Evolutionary conservation across 164 flowering plant species (phyloP).

Genomic region (Annona squamosa): DNA sequence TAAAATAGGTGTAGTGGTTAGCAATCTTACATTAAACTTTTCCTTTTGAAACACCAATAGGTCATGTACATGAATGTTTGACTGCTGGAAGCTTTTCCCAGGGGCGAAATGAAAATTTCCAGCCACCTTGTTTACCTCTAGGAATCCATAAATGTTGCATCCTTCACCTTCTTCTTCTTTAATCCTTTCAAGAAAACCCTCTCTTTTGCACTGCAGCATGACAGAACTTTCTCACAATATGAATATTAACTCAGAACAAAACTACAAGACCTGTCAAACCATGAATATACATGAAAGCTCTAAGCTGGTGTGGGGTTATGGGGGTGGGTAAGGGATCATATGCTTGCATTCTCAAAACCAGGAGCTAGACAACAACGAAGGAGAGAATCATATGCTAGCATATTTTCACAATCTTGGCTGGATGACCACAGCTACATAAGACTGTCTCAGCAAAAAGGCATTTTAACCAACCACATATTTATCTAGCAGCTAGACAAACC

Average conservation of each 20-base stretch:
- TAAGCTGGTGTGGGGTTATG: neutral
- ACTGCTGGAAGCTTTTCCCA: constrained; percentile 63
- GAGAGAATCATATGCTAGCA: neutral
- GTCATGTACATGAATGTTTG: constrained; percentile 39
- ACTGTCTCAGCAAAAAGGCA: too few relatives aligned
- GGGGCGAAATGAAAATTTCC: constrained; percentile 69
- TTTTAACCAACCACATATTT: too few relatives aligned
- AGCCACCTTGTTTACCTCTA: constrained; percentile 73
- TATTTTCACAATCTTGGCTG: neutral
- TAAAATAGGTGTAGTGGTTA: neutral
- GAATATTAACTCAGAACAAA: neutral
- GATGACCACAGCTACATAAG: too few relatives aligned
- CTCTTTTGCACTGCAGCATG: constrained; percentile 57
- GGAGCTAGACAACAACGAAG: neutral
- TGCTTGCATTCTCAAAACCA: neutral
- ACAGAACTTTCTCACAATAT: neutral
- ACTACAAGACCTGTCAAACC: neutral
- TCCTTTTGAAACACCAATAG: constrained; percentile 44
- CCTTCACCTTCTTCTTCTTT: constrained; percentile 83
- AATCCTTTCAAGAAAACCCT: constrained; percentile 57
- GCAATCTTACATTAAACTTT: constrained; percentile 42
- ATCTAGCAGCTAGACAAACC: too few relatives aligned
- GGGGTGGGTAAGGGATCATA: too few relatives aligned
- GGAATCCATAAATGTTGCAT: constrained; percentile 61
- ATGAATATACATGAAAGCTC: neutral